Base-by-base conservation (phyloP, 345 rosid species). In the Crucihimalaya himalaica region DNA sequence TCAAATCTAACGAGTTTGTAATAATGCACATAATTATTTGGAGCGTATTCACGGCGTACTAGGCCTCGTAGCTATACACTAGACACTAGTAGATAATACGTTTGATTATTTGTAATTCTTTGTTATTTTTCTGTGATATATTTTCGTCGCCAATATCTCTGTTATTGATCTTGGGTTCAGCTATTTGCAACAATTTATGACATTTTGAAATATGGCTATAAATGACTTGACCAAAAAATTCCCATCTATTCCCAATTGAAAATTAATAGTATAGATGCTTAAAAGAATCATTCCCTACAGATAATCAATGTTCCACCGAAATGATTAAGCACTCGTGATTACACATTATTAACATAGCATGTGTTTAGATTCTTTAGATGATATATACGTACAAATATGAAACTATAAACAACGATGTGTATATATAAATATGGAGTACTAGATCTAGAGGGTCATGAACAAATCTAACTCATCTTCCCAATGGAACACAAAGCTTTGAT, bases 361-460 rank as follows among this genome's bases (percentile, higher is more conserved):
- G 75, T 70, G 75, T 14, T 63, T 45, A 76, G 70, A 76, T 76
- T 76, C 75, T 63, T 70, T 55, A n/a, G 28, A 19, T 76, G 34
- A 27, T 15, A 69, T 18, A 45, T 69, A 35, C 59, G 45, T 62
- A 45, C 70, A 69, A 53, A 62, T 12, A 43, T 54, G 50, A 53
- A 54, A 31, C 27, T 34, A 70, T 55, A 70, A 62, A 63, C 34
- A 76, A 53, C 39, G 4, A 13, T 62, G 35, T 25, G 5, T 37
- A 35, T 69, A 50, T 56, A 74, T 74, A 59, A 3, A 59, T n/a
- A 50, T 32, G 23, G 20, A 40, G 28, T 16, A 66, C 54, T 61
- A 70, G 70, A 70, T 69, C 66, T 54, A 76, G 3, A 76, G 65
- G 25, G 20, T 35, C 20, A 63, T 46, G 45, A 63, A 11, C 34